Conservation (phyloP, 2,329 filamentous ascomycete genomes). For the Arthrobotrys entomopaga region DNA sequence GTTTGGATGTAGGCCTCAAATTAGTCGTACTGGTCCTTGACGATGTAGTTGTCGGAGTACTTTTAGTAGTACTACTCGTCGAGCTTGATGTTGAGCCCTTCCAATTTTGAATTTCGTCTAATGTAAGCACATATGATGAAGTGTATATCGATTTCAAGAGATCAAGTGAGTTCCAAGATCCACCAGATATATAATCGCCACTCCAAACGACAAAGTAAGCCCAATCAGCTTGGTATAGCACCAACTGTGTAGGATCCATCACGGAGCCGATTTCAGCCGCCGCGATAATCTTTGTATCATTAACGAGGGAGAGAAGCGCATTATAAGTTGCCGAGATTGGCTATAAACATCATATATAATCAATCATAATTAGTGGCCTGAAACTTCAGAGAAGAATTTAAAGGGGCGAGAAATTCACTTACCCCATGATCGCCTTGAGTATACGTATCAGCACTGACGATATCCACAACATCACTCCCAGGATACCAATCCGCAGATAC, state of each 20-base stretch:
- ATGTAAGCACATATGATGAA: conserved; percentile 58
- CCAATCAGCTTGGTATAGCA: conserved; percentile 66
- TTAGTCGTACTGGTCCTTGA: conserved; percentile 28
- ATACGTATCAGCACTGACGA: conserved; percentile 66
- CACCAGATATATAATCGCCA: conserved; percentile 64
- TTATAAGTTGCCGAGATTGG: conserved; percentile 65
- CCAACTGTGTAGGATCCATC: conserved; percentile 63
- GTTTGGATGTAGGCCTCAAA: no score
- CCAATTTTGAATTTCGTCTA: conserved; percentile 59
- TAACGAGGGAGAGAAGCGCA: conserved; percentile 63
- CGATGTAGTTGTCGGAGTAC: conserved; percentile 19
- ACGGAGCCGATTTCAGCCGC: conserved; percentile 66
- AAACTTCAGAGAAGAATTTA: no score
- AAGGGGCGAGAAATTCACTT: no score
- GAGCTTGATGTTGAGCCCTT: conserved; percentile 52
- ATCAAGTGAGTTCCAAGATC: conserved; percentile 63
- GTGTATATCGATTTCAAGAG: conserved; percentile 61
- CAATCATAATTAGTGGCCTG: no score
- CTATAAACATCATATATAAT: no score
- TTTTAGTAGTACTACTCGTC: conserved; percentile 41
- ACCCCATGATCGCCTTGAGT: conserved; percentile 63
- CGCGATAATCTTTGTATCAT: conserved; percentile 66
- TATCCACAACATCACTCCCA: conserved; percentile 64
- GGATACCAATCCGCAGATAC: conserved; percentile 65
- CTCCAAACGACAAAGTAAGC: conserved; percentile 66